phyloP scores from a whole-genome alignment of 306 rosid species.

The Corylus heterophylla region DNA sequence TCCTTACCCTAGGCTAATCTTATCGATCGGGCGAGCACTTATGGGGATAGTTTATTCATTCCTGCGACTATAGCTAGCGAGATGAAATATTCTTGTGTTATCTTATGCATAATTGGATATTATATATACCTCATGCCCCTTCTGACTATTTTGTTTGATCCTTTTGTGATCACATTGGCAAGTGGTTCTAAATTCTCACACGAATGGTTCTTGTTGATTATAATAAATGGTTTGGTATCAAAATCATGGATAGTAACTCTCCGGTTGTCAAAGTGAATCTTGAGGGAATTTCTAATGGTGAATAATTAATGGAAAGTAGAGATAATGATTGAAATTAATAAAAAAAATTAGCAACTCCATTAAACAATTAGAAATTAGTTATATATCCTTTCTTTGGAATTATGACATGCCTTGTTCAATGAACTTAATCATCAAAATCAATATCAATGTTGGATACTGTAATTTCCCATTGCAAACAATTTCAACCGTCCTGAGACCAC shows the following conservation, averaged over 20 bases:
- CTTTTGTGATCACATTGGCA: not conserved
- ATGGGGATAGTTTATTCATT: not conserved
- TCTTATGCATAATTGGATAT: not conserved
- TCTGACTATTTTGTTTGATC: not conserved
- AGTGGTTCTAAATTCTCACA: not conserved
- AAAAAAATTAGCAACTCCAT: not conserved
- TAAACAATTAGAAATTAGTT: not conserved
- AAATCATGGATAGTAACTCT: no score
- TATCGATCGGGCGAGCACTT: not conserved
- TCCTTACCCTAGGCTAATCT: not conserved
- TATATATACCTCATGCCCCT: not conserved
- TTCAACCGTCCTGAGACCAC: no score
- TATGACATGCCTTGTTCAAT: not conserved
- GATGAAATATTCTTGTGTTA: conserved; percentile 1
- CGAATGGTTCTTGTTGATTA: not conserved
- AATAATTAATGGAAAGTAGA: not conserved
- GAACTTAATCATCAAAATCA: not conserved
- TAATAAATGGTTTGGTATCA: no score
- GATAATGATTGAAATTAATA: not conserved
- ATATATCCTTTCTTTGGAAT: not conserved
- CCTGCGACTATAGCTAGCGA: not conserved
- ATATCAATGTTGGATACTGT: not conserved
- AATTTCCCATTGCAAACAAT: not conserved
- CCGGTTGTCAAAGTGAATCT: not conserved
- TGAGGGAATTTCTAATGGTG: not conserved